These are phyloP conservation scores for Aschersonia sp. DNA, from an alignment of 2,329 filamentous ascomycete genomes.

Conservation along the genomic window DNA sequence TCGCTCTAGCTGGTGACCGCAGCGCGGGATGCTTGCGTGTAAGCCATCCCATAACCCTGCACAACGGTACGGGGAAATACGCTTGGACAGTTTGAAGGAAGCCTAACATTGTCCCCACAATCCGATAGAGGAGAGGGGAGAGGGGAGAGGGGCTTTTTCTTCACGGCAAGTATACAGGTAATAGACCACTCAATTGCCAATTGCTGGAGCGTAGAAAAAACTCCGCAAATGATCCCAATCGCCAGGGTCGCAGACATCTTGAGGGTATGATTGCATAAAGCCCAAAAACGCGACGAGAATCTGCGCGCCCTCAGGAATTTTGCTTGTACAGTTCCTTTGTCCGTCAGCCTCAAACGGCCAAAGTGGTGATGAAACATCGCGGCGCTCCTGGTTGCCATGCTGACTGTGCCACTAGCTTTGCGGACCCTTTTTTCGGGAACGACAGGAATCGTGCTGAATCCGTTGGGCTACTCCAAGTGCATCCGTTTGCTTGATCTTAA, in stretches of 20 bases:
- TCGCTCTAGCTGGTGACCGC: background rate
- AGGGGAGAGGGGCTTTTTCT: too few species aligned
- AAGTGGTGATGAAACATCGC: background rate
- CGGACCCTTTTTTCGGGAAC: background rate
- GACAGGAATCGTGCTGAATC: background rate
- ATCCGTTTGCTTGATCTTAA: background rate
- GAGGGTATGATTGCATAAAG: background rate
- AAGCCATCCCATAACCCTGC: background rate
- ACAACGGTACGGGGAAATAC: background rate
- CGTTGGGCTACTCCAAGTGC: background rate
- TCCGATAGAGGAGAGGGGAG: too few species aligned
- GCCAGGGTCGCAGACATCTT: background rate
- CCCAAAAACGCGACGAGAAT: too few species aligned
- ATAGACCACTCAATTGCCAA: too few species aligned
- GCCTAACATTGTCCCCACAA: background rate
- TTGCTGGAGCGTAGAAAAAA: too few species aligned
- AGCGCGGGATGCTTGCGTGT: background rate
- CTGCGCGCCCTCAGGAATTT: background rate
- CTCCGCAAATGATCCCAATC: too few species aligned
- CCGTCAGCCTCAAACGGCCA: conserved; percentile 1
- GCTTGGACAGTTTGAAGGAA: background rate
- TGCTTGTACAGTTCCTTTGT: background rate
- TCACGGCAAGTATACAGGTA: too few species aligned
- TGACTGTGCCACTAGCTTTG: background rate
- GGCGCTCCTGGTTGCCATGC: background rate